Base-by-base conservation (phyloP, 2,329 filamentous ascomycete species). In the Aspergillus costaricaensis region DNA sequence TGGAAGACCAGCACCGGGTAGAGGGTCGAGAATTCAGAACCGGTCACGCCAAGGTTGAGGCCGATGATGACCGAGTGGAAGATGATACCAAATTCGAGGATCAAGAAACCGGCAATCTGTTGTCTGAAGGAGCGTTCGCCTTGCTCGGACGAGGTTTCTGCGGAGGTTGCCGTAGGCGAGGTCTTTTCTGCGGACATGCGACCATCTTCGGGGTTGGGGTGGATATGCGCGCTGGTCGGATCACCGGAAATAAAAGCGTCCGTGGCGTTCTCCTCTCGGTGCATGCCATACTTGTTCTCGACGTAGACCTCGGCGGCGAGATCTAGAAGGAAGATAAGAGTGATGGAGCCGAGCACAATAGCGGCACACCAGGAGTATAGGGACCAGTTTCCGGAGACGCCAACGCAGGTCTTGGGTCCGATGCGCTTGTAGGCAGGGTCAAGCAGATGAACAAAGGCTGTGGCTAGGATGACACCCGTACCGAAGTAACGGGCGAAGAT, bases 11-110 rank as follows among this genome's bases (percentile, higher is more conserved):
- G 77, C 44, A 87, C 85, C 3, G 83, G 81, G 69, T 86, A 86
- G 2, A 88, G 77, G 0, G 83, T 82, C 27, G 76, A 72, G 73
- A 88, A 87, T 48, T 87, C 85, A 0, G 80, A 73, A 21, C 83
- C 81, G 0, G 82, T 80, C n/a, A 86, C 84, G 9, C 83, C 86
- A 9, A 88, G 76, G 55, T 85, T 88, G 59, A 88, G 79, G 2
- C 86, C 86, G 62, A 88, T 87, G 70, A 88, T 85, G 52, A 88
- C 81, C 4, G 82, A 85, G 74, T 88, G 86, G 74, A 88, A 86
- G 55, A 88, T 82, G 63, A 88, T 83, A 61, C 86, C 85, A 67
- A 81, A 87, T 70, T 87, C 86, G n/a, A 85, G 79, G 47, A 80
- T 78, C 44, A 79, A 71, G 68, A 71, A 78, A 23, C 68, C 79